Evolutionary conservation across 2,329 filamentous ascomycete species (phyloP).

Genomic region (Penicillium sp.): DNA sequence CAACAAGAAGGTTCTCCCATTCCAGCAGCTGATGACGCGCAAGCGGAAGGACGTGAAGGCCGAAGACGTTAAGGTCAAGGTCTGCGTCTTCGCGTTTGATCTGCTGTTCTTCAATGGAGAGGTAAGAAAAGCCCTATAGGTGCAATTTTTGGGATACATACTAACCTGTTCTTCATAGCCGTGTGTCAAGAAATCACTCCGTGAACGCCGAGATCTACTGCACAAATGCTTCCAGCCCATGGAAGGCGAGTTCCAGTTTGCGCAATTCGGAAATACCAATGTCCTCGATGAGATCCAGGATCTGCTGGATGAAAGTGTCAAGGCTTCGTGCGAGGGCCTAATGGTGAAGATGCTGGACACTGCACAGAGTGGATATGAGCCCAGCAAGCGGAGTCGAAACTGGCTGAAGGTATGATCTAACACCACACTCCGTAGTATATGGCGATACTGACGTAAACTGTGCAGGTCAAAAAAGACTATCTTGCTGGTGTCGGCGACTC

Average conservation of each 20-base stretch:
- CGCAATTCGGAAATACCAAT: constrained; percentile 82
- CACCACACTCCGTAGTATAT: background rate
- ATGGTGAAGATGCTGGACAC: constrained; percentile 99
- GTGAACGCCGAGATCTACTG: constrained; percentile 80
- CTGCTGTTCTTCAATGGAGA: constrained; percentile 91
- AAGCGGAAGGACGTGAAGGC: constrained; percentile 97
- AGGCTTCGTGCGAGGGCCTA: constrained; percentile 92
- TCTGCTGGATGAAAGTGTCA: constrained; percentile 92
- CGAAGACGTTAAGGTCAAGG: constrained; percentile 94
- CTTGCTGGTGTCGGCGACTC: constrained; percentile 92
- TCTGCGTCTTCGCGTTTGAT: constrained; percentile 97
- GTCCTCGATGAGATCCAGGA: constrained; percentile 92
- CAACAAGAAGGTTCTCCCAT: constrained; percentile 94
- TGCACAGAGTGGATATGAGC: constrained; percentile 89
- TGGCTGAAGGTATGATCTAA: constrained; percentile 80
- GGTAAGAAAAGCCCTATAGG: constrained; percentile 45
- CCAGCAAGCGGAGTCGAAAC: constrained; percentile 93
- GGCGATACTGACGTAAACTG: constrained; percentile 13
- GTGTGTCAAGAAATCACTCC: constrained; percentile 83
- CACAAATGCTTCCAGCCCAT: constrained; percentile 73
- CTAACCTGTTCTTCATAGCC: constrained; percentile 51
- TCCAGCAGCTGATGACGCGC: constrained; percentile 97
- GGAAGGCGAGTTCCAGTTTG: constrained; percentile 91
- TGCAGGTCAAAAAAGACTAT: constrained; percentile 94
- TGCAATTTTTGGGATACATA: background rate